Base-by-base conservation (phyloP, 108 stramenopile genomes). In the Cyclostephanos invisitatus region DNA sequence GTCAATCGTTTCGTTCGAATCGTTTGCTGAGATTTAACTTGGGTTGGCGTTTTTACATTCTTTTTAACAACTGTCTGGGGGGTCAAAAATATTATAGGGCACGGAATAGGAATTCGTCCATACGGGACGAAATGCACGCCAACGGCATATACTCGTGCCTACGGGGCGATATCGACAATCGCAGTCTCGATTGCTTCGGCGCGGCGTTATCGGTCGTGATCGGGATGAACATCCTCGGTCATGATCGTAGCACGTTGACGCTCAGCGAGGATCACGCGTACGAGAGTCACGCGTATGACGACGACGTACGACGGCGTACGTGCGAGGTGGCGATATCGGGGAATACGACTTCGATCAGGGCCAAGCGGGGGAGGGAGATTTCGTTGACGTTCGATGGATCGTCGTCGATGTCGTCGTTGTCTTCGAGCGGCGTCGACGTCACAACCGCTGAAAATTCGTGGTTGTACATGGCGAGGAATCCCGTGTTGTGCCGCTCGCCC, bases 261-360 rank as follows among this genome's bases (percentile, higher is more conserved):
- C 37, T 87, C 44, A 83, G 82, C 40, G 87, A 87, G 71, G 87
- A 87, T 79, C 87, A 87, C 75, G 85, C 85, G 25, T 88, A 88
- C 54, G 85, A 88, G 68, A 72, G 81, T 36, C 85, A 88, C 59
- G 32, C 20, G 1, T 18, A 21, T 7, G 68, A 20, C 17, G 58
- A 62, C 27, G 40, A 53, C 15, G 53, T 32, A 64, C 20, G 66
- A 68, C 25, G 64, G 40, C 21, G 38, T 28, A 88, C 87, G 5
- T 88, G 87, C 53, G 87, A 88, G 59, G 81, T 88, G 25, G 87
- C 87, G n/a, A 75, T 88, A 22, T 81, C 87, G 5, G 87, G 85
- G 18, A 86, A 82, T n/a, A 85, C 72, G 22, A 86, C 84, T 29
- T 50, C 50, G 11, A 57, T 64, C 11, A 72, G 77, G 55, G 62